phyloP scores from a whole-genome alignment of 176 grass and related monocot species.

The Triticum aestivum region DNA sequence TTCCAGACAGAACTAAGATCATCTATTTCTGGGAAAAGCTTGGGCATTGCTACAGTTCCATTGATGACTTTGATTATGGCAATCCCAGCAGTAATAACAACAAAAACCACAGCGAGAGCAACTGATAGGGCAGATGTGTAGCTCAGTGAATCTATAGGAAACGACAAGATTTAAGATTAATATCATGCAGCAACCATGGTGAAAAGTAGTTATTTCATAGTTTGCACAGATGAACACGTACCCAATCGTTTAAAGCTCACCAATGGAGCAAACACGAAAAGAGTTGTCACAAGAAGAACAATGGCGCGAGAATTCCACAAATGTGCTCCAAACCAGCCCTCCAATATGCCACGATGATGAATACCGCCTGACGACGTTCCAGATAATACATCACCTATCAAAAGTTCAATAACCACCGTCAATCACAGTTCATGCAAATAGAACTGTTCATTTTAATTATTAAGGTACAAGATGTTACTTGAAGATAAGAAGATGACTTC shows the following conservation, averaged over 20 bases:
- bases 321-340: conserved; percentile 92
- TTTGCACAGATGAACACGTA: conserved; percentile 36
- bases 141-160: conserved; percentile 72
- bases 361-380: conserved; percentile 73
- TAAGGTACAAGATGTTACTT: not conserved
- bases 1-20: conserved; percentile 63
- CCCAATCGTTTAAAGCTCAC: conserved; percentile 87
- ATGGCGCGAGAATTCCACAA: conserved; percentile 76
- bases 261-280: conserved; percentile 83
- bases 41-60: conserved; percentile 65
- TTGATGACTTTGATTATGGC: conserved; percentile 56
- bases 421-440: not conserved
- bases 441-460: conserved; percentile 3
- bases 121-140: conserved; percentile 92
- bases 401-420: conserved; percentile 1
- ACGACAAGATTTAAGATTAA: conserved; percentile 28
- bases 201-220: conserved; percentile 15
- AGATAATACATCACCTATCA: conserved; percentile 82
- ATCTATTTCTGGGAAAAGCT: conserved; percentile 66
- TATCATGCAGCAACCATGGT: not conserved
- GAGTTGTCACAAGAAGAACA: conserved; percentile 71
- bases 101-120: conserved; percentile 77
- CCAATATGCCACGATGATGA: conserved; percentile 81
- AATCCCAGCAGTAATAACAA: conserved; percentile 79
- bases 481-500: conserved; percentile 2